These are phyloP conservation scores for Fusarium graminum DNA, from an alignment of 2,329 filamentous ascomycete species.

Conservation along the genomic window DNA sequence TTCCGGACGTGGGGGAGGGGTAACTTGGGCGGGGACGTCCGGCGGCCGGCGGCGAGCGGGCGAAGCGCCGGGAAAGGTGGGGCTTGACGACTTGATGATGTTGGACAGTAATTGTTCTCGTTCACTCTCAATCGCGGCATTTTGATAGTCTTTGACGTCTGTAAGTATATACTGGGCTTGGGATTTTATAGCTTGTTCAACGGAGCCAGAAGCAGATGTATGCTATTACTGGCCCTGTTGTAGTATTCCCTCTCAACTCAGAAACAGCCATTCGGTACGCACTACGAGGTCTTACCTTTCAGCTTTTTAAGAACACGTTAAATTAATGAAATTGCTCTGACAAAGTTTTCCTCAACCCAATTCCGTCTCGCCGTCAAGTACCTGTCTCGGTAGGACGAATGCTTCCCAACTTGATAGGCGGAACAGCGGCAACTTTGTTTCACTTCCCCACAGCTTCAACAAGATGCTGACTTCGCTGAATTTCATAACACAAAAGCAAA, in stretches of 20 bases:
- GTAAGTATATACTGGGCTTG: no score
- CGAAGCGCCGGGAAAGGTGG: slow-evolving; percentile 26
- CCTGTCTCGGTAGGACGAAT: not conserved
- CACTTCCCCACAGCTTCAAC: not conserved
- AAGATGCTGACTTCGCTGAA: not conserved
- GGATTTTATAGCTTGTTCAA: no score
- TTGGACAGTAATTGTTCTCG: not conserved
- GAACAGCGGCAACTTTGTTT: not conserved
- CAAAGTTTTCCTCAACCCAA: no score
- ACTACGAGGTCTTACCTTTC: no score
- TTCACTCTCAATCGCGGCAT: no score
- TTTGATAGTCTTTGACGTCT: no score
- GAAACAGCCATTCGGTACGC: no score
- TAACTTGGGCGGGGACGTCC: slow-evolving; percentile 4
- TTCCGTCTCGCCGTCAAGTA: not conserved
- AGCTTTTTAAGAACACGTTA: no score
- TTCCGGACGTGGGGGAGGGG: slow-evolving; percentile 35
- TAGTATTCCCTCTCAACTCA: no score
- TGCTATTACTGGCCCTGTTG: no score
- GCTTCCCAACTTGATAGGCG: not conserved
- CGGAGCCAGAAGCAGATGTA: no score
- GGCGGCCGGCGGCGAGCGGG: slow-evolving; percentile 19
- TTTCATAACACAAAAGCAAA: not conserved
- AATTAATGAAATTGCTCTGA: no score
- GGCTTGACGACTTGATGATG: not conserved